Conservation (phyloP, 768 basidiomycete species). For the Leccinum disarticulatum region DNA sequence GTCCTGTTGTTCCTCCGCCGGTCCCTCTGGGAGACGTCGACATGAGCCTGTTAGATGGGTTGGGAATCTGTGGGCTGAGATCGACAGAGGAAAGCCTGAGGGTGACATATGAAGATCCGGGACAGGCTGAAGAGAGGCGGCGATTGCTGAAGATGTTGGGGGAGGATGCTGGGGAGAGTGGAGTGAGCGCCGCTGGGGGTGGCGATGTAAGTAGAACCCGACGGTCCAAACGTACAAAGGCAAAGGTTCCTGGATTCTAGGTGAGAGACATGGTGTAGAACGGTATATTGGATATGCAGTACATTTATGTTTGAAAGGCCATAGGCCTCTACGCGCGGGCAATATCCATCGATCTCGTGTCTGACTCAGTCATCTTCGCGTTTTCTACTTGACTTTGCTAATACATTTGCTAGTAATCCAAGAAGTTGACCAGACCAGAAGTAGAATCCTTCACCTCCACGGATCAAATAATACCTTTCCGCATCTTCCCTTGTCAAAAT, state of each 20-base stretch:
- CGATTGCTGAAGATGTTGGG: conserved; percentile 56
- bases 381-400: background rate
- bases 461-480: conserved; percentile 81
- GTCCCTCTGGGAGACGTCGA: conserved; percentile 26
- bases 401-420: background rate
- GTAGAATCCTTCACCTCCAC: conserved; percentile 43
- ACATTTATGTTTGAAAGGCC: background rate
- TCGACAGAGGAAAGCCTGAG: conserved; percentile 47
- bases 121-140: conserved; percentile 55
- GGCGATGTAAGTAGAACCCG: conserved; percentile 3
- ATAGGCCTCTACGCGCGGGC: too few species aligned
- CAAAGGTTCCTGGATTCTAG: conserved; percentile 11
- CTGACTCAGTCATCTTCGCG: background rate
- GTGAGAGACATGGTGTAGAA: background rate
- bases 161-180: conserved; percentile 15
- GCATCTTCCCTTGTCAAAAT: conserved; percentile 69
- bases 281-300: background rate
- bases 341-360: background rate
- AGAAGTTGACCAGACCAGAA: background rate
- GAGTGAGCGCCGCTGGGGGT: background rate
- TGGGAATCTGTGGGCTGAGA: conserved; percentile 14
- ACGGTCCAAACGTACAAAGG: conserved; percentile 12
- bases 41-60: conserved; percentile 28
- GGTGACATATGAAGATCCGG: conserved; percentile 70
- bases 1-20: conserved; percentile 4